phyloP scores from a whole-genome alignment of 441 rosid species.

The Dalechampia spathulata region DNA sequence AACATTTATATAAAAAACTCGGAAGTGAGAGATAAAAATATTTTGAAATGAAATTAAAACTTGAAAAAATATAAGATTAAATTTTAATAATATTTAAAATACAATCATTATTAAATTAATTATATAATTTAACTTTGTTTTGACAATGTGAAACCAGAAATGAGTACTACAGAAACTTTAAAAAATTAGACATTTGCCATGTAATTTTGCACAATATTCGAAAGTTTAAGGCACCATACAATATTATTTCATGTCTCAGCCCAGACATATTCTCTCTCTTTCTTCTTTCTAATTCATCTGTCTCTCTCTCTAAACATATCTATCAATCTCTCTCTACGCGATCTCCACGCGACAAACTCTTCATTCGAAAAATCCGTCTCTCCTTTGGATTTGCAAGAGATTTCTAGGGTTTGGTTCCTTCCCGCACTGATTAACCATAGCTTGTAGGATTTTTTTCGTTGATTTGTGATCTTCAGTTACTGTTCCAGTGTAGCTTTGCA shows the following conservation, averaged over 20 bases:
- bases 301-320: slow-evolving; percentile 17
- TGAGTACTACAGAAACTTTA: too few species aligned
- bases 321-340: slow-evolving; percentile 25
- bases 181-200: too few species aligned
- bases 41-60: too few species aligned
- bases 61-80: too few species aligned
- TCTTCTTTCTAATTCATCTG: background rate
- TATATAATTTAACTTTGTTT: too few species aligned
- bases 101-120: too few species aligned
- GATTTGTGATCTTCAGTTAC: background rate
- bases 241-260: background rate
- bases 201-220: background rate
- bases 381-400: background rate
- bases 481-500: slow-evolving; percentile 23
- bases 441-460: background rate
- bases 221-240: background rate
- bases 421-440: too few species aligned
- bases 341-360: slow-evolving; percentile 21
- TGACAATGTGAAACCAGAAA: too few species aligned
- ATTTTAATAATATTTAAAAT: too few species aligned
- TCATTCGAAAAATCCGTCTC: background rate
- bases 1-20: too few species aligned
- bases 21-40: too few species aligned
- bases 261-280: background rate
- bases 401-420: slow-evolving; percentile 12